Evolutionary conservation across 2,329 filamentous ascomycete genomes (phyloP).

Genomic region (Aureobasidium zeae): DNA sequence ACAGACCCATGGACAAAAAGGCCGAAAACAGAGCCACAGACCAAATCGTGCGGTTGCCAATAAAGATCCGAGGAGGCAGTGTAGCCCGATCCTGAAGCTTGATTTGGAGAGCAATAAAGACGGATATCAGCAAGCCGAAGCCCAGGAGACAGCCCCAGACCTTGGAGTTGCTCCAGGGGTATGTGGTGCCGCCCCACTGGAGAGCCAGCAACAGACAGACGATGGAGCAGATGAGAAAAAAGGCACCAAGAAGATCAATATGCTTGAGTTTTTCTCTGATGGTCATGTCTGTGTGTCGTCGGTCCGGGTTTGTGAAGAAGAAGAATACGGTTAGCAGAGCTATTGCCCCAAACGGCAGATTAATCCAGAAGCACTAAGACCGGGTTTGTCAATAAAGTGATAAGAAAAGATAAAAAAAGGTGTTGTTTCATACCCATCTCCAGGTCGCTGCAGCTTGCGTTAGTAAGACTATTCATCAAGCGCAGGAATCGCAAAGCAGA

Average conservation of each 20-base stretch:
- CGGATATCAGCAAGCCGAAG: background rate
- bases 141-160: slow-evolving; percentile 19
- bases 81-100: slow-evolving; percentile 21
- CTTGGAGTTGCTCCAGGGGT: slow-evolving; percentile 27
- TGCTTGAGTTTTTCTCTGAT: slow-evolving; percentile 35
- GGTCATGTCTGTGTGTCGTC: slow-evolving; percentile 18
- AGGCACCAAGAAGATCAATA: slow-evolving; percentile 37
- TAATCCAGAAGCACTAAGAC: slow-evolving; percentile 17
- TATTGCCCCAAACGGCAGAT: slow-evolving; percentile 35
- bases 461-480: too few species aligned
- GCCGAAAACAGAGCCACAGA: slow-evolving; percentile 28
- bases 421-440: background rate
- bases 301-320: slow-evolving; percentile 25
- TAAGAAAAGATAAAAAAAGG: too few species aligned
- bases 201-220: slow-evolving; percentile 35
- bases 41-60: slow-evolving; percentile 27
- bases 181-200: slow-evolving; percentile 38
- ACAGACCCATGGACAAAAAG: slow-evolving; percentile 32
- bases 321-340: slow-evolving; percentile 25
- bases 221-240: slow-evolving; percentile 32
- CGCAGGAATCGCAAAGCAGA: too few species aligned
- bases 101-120: slow-evolving; percentile 19
- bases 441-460: background rate
- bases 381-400: background rate
- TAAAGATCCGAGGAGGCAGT: slow-evolving; percentile 22